These are phyloP conservation scores for Rhytidiadelphus loreus DNA, from an alignment of 225 moss, liverwort and hornwort species.

Conservation along the genomic window DNA sequence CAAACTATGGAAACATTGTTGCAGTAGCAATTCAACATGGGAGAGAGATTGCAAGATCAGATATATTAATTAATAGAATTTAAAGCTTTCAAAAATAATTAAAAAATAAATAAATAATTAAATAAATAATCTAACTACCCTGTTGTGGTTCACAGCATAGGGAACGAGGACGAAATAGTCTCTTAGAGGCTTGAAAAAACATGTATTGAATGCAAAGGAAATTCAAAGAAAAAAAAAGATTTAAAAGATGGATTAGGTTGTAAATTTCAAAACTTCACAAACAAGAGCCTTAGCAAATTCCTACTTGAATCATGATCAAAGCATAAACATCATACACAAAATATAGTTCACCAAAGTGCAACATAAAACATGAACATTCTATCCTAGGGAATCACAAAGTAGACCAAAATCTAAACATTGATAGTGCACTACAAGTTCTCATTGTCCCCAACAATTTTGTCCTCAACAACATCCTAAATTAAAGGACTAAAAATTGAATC, in stretches of 20 bases:
- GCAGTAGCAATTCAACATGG: no score
- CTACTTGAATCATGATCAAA: background rate
- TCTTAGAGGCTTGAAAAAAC: no score
- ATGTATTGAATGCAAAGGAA: background rate
- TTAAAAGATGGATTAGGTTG: background rate
- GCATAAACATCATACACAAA: background rate
- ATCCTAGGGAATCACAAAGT: no score
- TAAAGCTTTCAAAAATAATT: no score
- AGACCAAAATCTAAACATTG: background rate
- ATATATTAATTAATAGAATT: no score
- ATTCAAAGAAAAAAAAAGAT: background rate
- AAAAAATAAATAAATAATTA: no score
- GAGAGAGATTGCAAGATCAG: no score
- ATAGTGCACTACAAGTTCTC: background rate
- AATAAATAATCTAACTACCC: no score
- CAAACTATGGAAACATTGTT: no score
- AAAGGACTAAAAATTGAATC: background rate
- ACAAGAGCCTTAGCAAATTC: rapidly evolving
- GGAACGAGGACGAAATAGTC: no score
- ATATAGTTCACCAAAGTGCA: no score
- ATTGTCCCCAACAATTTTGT: rapidly evolving
- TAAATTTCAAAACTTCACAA: background rate
- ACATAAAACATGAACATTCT: rapidly evolving
- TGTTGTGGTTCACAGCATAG: no score
- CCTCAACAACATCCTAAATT: rapidly evolving